Conservation (phyloP, 768 basidiomycete genomes). For the Leucocoprinus leucothites region DNA sequence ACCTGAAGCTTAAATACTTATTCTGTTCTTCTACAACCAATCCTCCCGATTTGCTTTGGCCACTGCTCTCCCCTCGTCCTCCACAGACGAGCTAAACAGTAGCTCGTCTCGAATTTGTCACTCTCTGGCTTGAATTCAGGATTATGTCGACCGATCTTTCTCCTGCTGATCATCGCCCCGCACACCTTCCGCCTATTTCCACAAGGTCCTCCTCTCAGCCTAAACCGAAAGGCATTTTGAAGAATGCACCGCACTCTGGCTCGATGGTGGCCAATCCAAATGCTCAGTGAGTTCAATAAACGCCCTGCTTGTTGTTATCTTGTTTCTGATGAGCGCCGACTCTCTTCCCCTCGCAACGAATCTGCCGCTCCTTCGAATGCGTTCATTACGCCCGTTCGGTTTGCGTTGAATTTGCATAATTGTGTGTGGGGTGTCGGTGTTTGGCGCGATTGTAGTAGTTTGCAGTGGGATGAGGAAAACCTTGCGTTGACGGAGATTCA, state of each 20-base stretch:
- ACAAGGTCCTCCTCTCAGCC: slow-evolving; percentile 59
- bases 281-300: slow-evolving; percentile 44
- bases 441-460: slow-evolving; percentile 38
- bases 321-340: neutral
- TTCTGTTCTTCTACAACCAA: no score
- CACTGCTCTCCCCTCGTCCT: no score
- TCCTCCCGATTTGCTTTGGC: no score
- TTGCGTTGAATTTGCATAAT: neutral
- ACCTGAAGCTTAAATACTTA: neutral
- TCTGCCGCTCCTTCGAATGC: neutral
- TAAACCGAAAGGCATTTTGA: slow-evolving; percentile 86
- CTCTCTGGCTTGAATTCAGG: neutral
- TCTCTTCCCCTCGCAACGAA: neutral
- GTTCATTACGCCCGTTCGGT: no score
- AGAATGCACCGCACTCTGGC: slow-evolving; percentile 61
- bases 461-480: slow-evolving; percentile 97
- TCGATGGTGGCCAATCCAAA: slow-evolving; percentile 27
- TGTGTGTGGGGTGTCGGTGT: neutral
- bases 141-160: slow-evolving; percentile 20
- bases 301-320: neutral
- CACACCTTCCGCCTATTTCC: slow-evolving; percentile 45
- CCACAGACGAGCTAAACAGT: neutral
- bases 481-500: slow-evolving; percentile 88
- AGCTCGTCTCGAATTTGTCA: neutral
- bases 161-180: slow-evolving; percentile 36